Evolutionary conservation across 495 filamentous ascomycete genomes (phyloP), one percentile per base, ranked within the genome.

Genomic region (Penicilliopsis zonata): DNA sequence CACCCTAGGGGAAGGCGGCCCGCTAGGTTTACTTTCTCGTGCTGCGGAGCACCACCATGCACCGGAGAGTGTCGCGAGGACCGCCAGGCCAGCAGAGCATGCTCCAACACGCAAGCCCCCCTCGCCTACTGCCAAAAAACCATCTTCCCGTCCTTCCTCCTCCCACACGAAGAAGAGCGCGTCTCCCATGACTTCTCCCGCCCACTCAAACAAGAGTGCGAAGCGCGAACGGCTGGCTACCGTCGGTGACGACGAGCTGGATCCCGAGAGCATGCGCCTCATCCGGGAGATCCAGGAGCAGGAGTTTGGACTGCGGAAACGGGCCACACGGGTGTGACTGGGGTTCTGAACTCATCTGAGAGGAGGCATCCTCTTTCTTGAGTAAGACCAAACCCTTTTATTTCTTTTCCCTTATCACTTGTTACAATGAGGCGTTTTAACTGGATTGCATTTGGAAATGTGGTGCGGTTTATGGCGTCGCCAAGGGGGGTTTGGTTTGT

Each of bases 241-340:
- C 18, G 33, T 31, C 25, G 57, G 61, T 23, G n/a, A 23, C n/a
- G 31, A 50, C 43, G 57, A 58, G 18, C 55, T 63, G 21, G 69
- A 74, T 45, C 57, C 61, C 14, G 63, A 67, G 42, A 74, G 68
- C 41, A 35, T 74, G 35, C 65, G 59, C 24, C 40, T 78, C 15
- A 75, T 74, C 34, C 62, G 65, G 37, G 60, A 70, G 49, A 40
- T 79, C 27, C 69, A 72, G 45, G 69, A 70, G 41, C 61, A 72
- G 36, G 73, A 76, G 29, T 69, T 69, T 38, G 69, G 73, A 6
- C 49, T 79, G 36, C 55, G 74, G 33, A 62, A 66, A 43, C 59
- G 69, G 34, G 44, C 44, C 2, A 38, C 54, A 34, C 34, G 59
- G 37, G 42, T 49, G 4, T 37, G 19, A 13, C 18, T 28, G 9